Base-by-base conservation (phyloP, 139 green algal species). In the Raphidocelis subcapitata region DNA sequence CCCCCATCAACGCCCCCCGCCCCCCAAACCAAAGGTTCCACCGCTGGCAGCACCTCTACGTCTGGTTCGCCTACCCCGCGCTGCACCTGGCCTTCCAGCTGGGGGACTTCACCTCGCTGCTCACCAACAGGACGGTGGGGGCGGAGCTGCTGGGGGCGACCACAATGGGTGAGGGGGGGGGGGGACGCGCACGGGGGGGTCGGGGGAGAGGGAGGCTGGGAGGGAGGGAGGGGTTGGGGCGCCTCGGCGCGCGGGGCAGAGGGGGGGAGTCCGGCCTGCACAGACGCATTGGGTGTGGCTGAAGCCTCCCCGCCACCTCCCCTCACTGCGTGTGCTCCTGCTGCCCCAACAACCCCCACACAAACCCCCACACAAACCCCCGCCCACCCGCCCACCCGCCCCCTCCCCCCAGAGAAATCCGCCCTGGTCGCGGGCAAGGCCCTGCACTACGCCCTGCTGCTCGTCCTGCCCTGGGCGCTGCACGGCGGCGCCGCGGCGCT, bases 1-100 rank as follows among this genome's bases (percentile, higher is more conserved):
- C 41, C 8, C 41, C 41, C 8, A 12, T 49, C 54, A 62, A 14
- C 24, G 5, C 10, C 24, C 10, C 24, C 12, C 54, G n/a, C 54
- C 54, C 8, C 5, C 10, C 54, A 14, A 8, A 37, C 44, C 46
- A 75, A 46, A 89, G 83, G 84, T 94, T 81, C 75, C 91, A 96
- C 82, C 77, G 68, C 18, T 94, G 77, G 57, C 91, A 96, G 85
- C 89, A 94, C 82, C 83, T 94, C 61, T 96, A 94, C 82, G 89
- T 94, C 18, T 78, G 72, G 70, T 33, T 44, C 12, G 37, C 81
- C 46, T 96, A 91, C 79, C 90, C 91, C 18, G 82, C 94, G 67
- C 82, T 96, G 72, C 86, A 92, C 76, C 69, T 93, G 31, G 86
- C 82, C 12, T 96, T 96, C 81, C 89, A 96, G 80, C 32, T 78